Evolutionary conservation across 371 early-diverging fungal genomes (phyloP).

Genomic region (Mortierella sp.): DNA sequence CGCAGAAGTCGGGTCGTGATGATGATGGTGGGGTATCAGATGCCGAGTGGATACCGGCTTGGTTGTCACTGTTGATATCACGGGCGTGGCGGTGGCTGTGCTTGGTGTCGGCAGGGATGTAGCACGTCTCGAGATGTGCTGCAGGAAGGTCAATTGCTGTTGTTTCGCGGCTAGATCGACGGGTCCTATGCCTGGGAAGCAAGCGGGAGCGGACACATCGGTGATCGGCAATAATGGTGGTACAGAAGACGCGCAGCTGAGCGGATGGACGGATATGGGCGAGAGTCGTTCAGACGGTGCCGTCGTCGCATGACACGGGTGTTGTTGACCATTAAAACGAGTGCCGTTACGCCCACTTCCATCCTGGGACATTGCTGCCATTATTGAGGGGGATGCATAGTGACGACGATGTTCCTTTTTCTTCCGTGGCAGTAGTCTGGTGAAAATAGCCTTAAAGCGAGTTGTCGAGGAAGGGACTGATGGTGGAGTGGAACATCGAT

Average conservation of each 20-base stretch:
- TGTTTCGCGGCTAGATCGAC: slow-evolving; percentile 24
- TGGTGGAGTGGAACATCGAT: neutral
- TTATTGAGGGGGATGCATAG: too few species aligned
- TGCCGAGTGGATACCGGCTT: neutral
- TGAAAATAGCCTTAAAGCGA: slow-evolving; percentile 7
- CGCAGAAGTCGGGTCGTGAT: neutral
- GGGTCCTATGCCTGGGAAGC: slow-evolving; percentile 38
- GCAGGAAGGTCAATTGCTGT: slow-evolving; percentile 29
- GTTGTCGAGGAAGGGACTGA: neutral
- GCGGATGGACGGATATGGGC: neutral
- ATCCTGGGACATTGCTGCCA: neutral
- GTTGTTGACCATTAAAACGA: neutral
- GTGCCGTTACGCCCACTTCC: neutral
- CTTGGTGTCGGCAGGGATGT: slow-evolving; percentile 1
- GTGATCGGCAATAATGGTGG: neutral
- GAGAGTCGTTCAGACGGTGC: neutral
- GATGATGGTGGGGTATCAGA: slow-evolving; percentile 29
- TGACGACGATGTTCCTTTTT: neutral
- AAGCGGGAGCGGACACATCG: slow-evolving; percentile 32
- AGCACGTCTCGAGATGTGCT: neutral
- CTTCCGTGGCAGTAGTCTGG: slow-evolving; percentile 4
- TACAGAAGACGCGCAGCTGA: neutral
- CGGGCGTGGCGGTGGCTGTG: too few species aligned
- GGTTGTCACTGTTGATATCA: neutral
- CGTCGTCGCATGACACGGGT: neutral